Conservation (phyloP, 768 basidiomycete species). For the Dendrothele bispora region DNA sequence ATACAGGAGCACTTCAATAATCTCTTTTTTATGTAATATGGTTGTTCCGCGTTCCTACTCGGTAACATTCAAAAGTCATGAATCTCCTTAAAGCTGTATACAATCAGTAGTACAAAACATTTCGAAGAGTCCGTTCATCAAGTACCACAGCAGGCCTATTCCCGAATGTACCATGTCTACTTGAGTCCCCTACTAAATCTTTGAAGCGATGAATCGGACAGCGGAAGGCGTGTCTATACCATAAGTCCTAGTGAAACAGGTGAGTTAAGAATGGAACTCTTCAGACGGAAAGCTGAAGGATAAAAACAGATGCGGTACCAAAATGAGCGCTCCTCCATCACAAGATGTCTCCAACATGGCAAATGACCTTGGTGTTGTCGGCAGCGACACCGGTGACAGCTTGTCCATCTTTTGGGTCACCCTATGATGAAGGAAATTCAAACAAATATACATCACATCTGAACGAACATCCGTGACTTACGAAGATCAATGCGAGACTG, state of each 20-base stretch:
- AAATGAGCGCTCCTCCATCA: conserved; percentile 20
- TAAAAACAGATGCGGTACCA: conserved; percentile 21
- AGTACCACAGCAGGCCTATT: too few relatives aligned
- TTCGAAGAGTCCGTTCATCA: too few relatives aligned
- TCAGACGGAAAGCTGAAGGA: background rate
- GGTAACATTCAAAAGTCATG: too few relatives aligned
- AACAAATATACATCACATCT: background rate
- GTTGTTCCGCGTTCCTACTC: too few relatives aligned
- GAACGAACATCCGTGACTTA: conserved; percentile 4
- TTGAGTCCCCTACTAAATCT: too few relatives aligned
- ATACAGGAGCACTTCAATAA: too few relatives aligned
- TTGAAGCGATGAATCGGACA: conserved; percentile 1
- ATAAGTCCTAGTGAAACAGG: conserved; percentile 2
- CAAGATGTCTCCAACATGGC: conserved; percentile 30
- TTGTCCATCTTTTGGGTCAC: conserved; percentile 32
- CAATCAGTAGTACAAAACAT: too few relatives aligned
- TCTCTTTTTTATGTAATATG: too few relatives aligned
- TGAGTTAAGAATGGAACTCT: background rate
- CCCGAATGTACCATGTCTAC: too few relatives aligned
- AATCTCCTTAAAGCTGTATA: too few relatives aligned
- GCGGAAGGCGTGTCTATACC: background rate
- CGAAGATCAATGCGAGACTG: conserved; percentile 31
- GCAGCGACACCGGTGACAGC: conserved; percentile 27
- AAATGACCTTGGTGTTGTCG: conserved; percentile 27
- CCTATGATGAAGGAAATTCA: conserved; percentile 4